These are phyloP conservation scores for Trichoderma asperellum DNA, from an alignment of 2,329 filamentous ascomycete genomes.

Conservation along the genomic window DNA sequence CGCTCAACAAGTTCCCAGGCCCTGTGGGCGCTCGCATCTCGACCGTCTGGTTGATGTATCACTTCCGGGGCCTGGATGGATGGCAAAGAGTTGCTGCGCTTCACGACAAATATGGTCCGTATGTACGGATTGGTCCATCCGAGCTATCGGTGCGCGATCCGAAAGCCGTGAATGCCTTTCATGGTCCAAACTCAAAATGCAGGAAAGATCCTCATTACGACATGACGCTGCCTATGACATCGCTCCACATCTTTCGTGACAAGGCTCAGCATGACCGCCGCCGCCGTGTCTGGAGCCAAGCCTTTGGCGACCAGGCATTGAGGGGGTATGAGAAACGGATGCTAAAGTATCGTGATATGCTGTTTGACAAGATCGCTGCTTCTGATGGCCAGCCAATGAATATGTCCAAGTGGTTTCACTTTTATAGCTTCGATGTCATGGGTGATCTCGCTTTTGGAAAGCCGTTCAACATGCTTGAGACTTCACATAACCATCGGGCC, in stretches of 20 bases:
- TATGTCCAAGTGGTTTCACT: conserved; percentile 41
- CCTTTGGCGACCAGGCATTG: not conserved
- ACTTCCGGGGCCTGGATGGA: not conserved
- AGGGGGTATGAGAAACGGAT: not conserved
- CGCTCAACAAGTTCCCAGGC: not conserved
- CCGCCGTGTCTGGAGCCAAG: conserved; percentile 1
- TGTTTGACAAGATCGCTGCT: not conserved
- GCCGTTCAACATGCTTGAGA: conserved; percentile 42
- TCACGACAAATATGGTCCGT: conserved; percentile 1
- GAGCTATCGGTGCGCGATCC: not conserved
- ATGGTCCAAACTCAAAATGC: not conserved
- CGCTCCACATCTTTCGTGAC: not conserved
- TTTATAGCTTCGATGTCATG: conserved; percentile 47
- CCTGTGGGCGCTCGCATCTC: not conserved
- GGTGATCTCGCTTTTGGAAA: conserved; percentile 45
- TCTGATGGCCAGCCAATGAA: conserved; percentile 33
- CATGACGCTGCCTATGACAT: not conserved
- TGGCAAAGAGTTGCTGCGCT: not conserved
- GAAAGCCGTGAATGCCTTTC: not conserved
- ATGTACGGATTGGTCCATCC: not conserved
- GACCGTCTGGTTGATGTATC: not conserved
- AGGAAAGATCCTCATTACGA: not conserved
- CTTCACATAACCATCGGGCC: not conserved
- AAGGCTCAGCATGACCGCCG: not conserved
- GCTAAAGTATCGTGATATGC: not conserved